A percentile compares a stretch with the other conserved stretches of the same genome.
Evolutionary conservation across 306 rosid species (phyloP).

Genomic region (Acacia acuminata): DNA sequence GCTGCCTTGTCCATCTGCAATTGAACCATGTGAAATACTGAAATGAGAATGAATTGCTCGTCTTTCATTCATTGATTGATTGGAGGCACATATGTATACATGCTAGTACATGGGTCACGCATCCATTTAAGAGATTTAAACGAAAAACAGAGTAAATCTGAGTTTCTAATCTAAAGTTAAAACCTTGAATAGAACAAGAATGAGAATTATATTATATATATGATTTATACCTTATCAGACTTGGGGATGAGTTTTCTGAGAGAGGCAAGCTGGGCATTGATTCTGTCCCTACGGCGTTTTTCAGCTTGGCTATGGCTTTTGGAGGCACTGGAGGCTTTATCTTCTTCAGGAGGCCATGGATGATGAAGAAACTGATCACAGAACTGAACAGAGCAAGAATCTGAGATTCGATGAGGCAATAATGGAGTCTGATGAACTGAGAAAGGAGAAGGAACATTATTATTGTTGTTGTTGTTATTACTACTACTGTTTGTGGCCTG

Average conservation of each 20-base stretch:
- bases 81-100: no score
- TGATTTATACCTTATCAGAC: constrained; percentile 74
- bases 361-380: constrained; percentile 41
- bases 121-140: not conserved
- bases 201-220: not conserved
- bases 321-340: constrained; percentile 68
- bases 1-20: constrained; percentile 98
- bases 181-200: not conserved
- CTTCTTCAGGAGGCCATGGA: constrained; percentile 62
- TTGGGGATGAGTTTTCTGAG: constrained; percentile 91
- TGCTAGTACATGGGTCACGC: no score
- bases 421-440: constrained; percentile 49
- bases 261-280: constrained; percentile 88
- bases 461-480: not conserved
- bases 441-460: constrained; percentile 34
- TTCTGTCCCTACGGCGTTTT: constrained; percentile 91
- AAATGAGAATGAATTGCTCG: no score
- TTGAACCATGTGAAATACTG: not conserved
- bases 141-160: not conserved
- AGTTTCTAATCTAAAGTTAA: constrained; percentile 5
- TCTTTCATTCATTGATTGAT: no score
- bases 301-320: constrained; percentile 96
- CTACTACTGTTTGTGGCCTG: not conserved
- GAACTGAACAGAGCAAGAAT: constrained; percentile 43
- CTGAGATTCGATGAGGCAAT: constrained; percentile 39